Evolutionary conservation across 768 basidiomycete genomes (phyloP).

Genomic region (Panus rudis): DNA sequence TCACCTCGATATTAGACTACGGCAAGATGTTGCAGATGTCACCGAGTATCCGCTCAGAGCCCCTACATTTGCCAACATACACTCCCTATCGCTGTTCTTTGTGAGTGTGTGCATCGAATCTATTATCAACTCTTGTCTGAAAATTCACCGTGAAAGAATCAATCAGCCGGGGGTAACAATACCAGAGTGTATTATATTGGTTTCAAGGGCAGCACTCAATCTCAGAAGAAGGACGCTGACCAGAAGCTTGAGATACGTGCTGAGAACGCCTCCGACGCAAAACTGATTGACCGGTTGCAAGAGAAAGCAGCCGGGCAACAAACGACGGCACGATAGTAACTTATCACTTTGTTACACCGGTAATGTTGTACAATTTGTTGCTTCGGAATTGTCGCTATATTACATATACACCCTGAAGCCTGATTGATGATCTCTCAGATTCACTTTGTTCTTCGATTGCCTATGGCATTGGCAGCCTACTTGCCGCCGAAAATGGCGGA

Average conservation of each 20-base stretch:
- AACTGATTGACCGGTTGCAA: slow-evolving; percentile 50
- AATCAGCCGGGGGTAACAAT: slow-evolving; percentile 56
- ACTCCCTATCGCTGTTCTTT: slow-evolving; percentile 70
- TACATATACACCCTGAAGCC: background rate
- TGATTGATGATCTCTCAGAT: background rate
- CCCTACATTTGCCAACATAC: slow-evolving; percentile 71
- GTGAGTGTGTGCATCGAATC: slow-evolving; percentile 38
- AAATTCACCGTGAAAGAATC: slow-evolving; percentile 41
- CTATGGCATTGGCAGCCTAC: background rate
- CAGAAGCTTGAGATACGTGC: slow-evolving; percentile 70
- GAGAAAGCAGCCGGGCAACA: slow-evolving; percentile 54
- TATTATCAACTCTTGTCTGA: slow-evolving; percentile 5
- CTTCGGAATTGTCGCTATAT: too few species aligned
- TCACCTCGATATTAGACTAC: slow-evolving; percentile 61
- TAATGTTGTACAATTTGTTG: background rate
- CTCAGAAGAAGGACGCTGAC: slow-evolving; percentile 48
- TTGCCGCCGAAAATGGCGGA: slow-evolving; percentile 31
- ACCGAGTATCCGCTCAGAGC: slow-evolving; percentile 74
- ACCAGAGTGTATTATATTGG: slow-evolving; percentile 74
- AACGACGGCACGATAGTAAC: slow-evolving; percentile 46
- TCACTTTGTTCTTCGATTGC: background rate
- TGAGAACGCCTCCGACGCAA: slow-evolving; percentile 71
- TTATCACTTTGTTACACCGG: background rate
- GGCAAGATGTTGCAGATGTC: slow-evolving; percentile 61
- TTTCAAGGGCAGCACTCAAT: slow-evolving; percentile 69